A percentile compares a stretch with the other conserved stretches of the same genome.
phyloP scores from a whole-genome alignment of 2,329 filamentous ascomycete genomes.

The Curvularia sp. region DNA sequence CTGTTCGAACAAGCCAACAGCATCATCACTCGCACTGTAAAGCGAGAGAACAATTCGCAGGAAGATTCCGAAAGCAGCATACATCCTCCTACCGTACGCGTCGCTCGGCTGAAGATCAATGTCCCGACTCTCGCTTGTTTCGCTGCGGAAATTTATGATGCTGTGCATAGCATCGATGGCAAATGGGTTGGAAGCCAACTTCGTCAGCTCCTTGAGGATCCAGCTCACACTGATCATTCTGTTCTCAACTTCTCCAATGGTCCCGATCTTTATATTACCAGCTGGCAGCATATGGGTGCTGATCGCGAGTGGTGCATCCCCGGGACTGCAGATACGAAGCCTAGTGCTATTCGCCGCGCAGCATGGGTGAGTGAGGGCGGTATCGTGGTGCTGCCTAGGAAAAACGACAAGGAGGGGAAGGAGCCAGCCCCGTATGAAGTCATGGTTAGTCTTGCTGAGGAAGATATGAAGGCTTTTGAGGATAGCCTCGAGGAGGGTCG shows the following conservation, averaged over 20 bases:
- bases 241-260: constrained; percentile 24
- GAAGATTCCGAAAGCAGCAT: neutral
- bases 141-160: constrained; percentile 1
- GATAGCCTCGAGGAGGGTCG: constrained; percentile 13
- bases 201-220: neutral
- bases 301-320: constrained; percentile 36
- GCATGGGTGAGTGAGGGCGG: constrained; percentile 33
- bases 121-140: neutral
- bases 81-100: neutral
- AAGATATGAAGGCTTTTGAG: constrained; percentile 28
- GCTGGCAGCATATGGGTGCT: constrained; percentile 37
- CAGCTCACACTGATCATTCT: neutral
- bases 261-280: constrained; percentile 40
- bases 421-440: constrained; percentile 21
- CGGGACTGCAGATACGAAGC: constrained; percentile 21
- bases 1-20: neutral
- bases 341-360: constrained; percentile 32
- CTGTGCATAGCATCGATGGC: constrained; percentile 4
- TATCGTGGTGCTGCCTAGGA: constrained; percentile 32
- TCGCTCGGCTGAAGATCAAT: neutral
- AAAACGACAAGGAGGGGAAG: constrained; percentile 7
- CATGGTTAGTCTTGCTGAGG: constrained; percentile 27
- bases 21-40: neutral
- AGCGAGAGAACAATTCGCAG: neutral
- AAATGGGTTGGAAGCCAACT: constrained; percentile 5